Evolutionary conservation across 2,329 filamentous ascomycete genomes (phyloP), one percentile per base, ranked within the genome.

Genomic region (Paracoccidioides lutzii): DNA sequence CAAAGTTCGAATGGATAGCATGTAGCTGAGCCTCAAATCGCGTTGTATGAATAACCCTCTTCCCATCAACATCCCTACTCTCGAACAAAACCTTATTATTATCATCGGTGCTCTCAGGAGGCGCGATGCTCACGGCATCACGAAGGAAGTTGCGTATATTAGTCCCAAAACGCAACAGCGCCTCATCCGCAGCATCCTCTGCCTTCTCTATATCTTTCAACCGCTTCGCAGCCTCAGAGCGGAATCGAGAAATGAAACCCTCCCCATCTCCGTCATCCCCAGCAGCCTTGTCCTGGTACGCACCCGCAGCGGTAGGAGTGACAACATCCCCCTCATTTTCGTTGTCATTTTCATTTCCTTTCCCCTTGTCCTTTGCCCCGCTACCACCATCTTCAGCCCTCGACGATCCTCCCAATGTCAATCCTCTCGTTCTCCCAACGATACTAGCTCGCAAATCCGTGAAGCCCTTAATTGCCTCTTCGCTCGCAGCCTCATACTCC

Each of bases 141-240:
- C 85, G 82, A 59, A 98, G 76, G 73, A 95, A 97, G 71, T 91
- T 87, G 41, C 88, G 81, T 51, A 98, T 83, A 64, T 93, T 96
- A 57, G 83, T 83, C 28, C 93, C 93, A 65, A 97, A 96, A 61
- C 88, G 88, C 62, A 97, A 75, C 8, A 98, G 81, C 0, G 93
- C 93, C 70, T 97, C 93, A 69, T 98, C 93, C 6, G 93, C 93
- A 3, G 91, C 91, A 67, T 97, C 91, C 71, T 98, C 93, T 10
- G 91, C 93, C 63, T 83, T 82, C 67, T 96, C 88, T 22, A 97
- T 84, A 58, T 96, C 89, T 66, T 88, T 93, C 57, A 97, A 75
- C 50, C 89, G 82, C 71, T 89, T 90, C 32, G 87, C 78, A 4
- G 90, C 90, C 72, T 94, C 88, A 22, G 77, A 73, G 56, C 83